Conservation (phyloP, 129 eudicot species). For the Solidago caesia region DNA sequence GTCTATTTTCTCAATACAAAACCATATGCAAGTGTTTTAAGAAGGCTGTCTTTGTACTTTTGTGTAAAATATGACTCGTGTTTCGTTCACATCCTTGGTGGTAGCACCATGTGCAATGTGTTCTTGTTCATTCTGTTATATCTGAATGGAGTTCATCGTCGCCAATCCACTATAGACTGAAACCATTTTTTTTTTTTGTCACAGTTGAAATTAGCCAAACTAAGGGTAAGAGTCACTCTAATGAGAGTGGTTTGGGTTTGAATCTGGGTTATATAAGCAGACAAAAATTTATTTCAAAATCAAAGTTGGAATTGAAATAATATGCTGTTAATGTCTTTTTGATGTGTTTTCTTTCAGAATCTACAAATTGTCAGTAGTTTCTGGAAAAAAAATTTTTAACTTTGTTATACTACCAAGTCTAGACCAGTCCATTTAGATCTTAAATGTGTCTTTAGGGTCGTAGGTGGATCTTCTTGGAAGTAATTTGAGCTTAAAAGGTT, state of each 20-base stretch:
- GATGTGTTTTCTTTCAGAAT: too few species aligned
- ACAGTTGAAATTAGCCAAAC: not conserved
- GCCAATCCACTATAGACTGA: not conserved
- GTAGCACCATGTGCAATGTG: slow-evolving; percentile 14
- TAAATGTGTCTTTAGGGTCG: too few species aligned
- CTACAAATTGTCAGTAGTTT: too few species aligned
- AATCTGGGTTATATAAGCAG: not conserved
- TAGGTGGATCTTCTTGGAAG: too few species aligned
- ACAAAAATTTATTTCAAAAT: too few species aligned
- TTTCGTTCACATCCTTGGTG: slow-evolving; percentile 21
- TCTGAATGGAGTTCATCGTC: not conserved
- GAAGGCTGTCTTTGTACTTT: slow-evolving; percentile 26
- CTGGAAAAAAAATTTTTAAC: too few species aligned
- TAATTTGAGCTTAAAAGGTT: too few species aligned
- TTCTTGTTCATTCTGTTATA: not conserved
- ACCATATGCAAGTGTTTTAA: slow-evolving; percentile 21
- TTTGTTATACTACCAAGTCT: too few species aligned
- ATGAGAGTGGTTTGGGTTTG: not conserved
- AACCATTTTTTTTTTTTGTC: not conserved
- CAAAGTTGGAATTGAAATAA: too few species aligned
- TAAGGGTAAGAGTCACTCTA: not conserved
- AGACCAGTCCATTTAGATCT: too few species aligned
- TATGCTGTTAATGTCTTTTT: too few species aligned
- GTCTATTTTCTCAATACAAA: slow-evolving; percentile 16
- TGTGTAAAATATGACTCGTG: slow-evolving; percentile 33